Percentiles rank a stretch among this genome's conserved stretches.
Conservation (phyloP, 306 rosid genomes). For the Corylus americana region DNA sequence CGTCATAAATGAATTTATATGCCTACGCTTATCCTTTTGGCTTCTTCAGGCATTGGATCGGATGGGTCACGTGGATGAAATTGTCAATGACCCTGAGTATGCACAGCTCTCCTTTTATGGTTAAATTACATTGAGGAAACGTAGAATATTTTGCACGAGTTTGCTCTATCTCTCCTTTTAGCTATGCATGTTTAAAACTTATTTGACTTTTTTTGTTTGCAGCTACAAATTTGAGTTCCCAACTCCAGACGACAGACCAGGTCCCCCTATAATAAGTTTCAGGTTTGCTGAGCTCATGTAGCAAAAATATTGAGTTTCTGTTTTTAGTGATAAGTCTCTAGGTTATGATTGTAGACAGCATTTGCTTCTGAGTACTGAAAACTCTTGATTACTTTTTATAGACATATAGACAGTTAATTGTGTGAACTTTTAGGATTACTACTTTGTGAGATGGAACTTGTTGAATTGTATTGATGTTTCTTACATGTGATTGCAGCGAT, state of each 20-base stretch:
- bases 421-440: not conserved
- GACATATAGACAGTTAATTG: not conserved
- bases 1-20: constrained; percentile 10
- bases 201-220: constrained; percentile 35
- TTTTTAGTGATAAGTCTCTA: not conserved
- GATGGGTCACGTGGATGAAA: constrained; percentile 84
- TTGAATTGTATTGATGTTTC: constrained; percentile 21
- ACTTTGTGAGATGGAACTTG: not conserved
- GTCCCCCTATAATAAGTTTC: constrained; percentile 98
- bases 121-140: constrained; percentile 13
- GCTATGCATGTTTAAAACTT: constrained; percentile 22
- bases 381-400: not conserved
- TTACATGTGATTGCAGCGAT: constrained; percentile 63
- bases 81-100: constrained; percentile 97
- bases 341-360: not conserved
- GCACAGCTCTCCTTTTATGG: constrained; percentile 35
- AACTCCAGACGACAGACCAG: constrained; percentile 99
- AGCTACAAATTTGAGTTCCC: constrained; percentile 99
- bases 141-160: constrained; percentile 6
- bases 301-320: not conserved
- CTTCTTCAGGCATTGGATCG: constrained; percentile 84
- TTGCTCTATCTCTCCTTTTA: constrained; percentile 17
- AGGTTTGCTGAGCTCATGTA: constrained; percentile 49
- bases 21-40: constrained; percentile 1
- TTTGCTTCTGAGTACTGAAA: not conserved